These are phyloP conservation scores for Sequoia sempervirens DNA, from an alignment of 75 land plant genomes.

Conservation along the genomic window DNA sequence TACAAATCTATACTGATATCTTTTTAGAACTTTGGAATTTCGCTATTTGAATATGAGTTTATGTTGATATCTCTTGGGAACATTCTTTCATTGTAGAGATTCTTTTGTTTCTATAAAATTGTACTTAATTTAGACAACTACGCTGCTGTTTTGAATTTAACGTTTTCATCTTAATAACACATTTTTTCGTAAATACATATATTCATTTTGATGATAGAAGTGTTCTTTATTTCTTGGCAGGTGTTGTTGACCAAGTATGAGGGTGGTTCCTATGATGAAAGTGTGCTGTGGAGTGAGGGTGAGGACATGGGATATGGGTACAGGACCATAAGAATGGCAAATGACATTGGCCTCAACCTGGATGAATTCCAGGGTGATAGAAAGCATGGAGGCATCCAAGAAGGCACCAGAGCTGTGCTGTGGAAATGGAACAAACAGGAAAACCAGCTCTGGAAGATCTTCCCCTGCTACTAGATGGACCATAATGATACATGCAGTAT, in stretches of 20 bases:
- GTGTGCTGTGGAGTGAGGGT: conserved; percentile 28
- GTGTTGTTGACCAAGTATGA: conserved; percentile 16
- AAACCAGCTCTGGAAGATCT: conserved; percentile 34
- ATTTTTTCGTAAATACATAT: neutral
- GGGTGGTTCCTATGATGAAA: conserved; percentile 9
- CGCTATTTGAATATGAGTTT: too few species aligned
- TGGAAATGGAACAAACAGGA: conserved; percentile 27
- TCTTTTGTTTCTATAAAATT: neutral
- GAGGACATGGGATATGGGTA: conserved; percentile 36
- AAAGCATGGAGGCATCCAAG: conserved; percentile 14
- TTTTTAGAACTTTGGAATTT: too few species aligned
- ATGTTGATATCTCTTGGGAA: too few species aligned
- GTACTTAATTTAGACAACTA: too few species aligned
- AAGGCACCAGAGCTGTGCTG: conserved; percentile 18
- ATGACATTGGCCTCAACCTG: conserved; percentile 21
- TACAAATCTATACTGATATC: too few species aligned
- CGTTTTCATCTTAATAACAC: too few species aligned
- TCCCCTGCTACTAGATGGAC: conserved; percentile 22
- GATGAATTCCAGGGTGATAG: conserved; percentile 20
- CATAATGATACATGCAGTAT: neutral
- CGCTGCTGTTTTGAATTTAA: too few species aligned
- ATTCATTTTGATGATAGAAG: neutral
- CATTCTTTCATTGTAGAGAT: too few species aligned
- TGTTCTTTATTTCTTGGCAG: neutral
- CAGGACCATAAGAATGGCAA: conserved; percentile 15